Percentiles rank a stretch among this genome's conserved stretches.
Evolutionary conservation across 192 early-diverging fungal species (phyloP).

Genomic region (Gigaspora rosea): DNA sequence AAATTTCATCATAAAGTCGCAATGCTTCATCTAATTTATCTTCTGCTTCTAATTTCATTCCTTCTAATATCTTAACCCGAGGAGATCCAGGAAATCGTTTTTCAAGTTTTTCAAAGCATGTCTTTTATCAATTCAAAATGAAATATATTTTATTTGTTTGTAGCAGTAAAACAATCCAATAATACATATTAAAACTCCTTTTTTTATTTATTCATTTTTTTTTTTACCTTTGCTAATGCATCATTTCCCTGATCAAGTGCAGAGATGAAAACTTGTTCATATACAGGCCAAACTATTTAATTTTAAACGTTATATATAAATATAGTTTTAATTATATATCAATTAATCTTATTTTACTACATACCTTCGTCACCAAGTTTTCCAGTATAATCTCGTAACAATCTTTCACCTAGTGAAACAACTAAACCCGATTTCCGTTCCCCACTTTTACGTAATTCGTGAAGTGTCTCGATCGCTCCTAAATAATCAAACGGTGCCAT

Average conservation of each 20-base stretch:
- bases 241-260: constrained; percentile 79
- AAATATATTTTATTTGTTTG: not conserved
- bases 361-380: constrained; percentile 51
- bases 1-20: constrained; percentile 70
- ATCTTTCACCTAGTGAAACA: constrained; percentile 42
- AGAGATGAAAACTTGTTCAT: constrained; percentile 82
- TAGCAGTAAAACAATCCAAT: not conserved
- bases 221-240: constrained; percentile 56
- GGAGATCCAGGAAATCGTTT: constrained; percentile 66
- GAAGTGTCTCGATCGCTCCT: constrained; percentile 42
- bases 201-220: not conserved
- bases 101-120: constrained; percentile 62
- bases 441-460: constrained; percentile 47
- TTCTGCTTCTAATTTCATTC: constrained; percentile 77
- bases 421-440: constrained; percentile 50
- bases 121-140: constrained; percentile 32
- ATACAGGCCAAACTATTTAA: constrained; percentile 64
- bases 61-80: constrained; percentile 72
- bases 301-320: not conserved
- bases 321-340: not conserved
- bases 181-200: not conserved
- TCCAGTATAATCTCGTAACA: constrained; percentile 36
- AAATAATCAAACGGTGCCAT: constrained; percentile 19
- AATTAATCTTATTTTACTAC: not conserved
- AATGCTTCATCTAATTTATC: constrained; percentile 71